Evolutionary conservation across 2,329 filamentous ascomycete species (phyloP).

Genomic region (Ilyonectria mors-panacis): DNA sequence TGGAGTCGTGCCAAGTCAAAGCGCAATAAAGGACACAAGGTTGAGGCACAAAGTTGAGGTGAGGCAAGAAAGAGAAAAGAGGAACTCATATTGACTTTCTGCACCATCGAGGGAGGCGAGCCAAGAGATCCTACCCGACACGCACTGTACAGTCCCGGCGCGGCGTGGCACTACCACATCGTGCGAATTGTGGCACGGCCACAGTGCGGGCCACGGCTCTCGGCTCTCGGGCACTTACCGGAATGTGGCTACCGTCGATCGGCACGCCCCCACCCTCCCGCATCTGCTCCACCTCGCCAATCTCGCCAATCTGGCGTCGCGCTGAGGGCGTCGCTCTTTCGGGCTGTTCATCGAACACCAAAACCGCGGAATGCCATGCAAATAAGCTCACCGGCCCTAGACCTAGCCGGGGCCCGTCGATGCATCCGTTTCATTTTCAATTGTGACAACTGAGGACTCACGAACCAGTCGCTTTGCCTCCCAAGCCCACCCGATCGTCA

Average conservation of each 20-base stretch:
- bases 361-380: constrained; percentile 20
- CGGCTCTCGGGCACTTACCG: constrained; percentile 3
- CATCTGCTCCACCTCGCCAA: background rate
- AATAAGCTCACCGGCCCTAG: constrained; percentile 14
- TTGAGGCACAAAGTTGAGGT: background rate
- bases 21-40: background rate
- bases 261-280: background rate
- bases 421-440: constrained; percentile 2
- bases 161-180: background rate
- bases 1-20: background rate
- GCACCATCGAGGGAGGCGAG: background rate
- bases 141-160: background rate
- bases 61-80: background rate
- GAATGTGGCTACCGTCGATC: constrained; percentile 10
- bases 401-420: background rate
- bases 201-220: background rate
- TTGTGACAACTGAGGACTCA: background rate
- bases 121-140: background rate
- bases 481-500: background rate
- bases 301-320: constrained; percentile 21
- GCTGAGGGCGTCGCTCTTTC: background rate
- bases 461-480: background rate
- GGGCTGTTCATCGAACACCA: background rate
- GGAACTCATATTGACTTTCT: background rate
- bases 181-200: background rate